These are phyloP conservation scores for Verticillium albo-atrum DNA, from an alignment of 2,329 filamentous ascomycete genomes.

Conservation along the genomic window DNA sequence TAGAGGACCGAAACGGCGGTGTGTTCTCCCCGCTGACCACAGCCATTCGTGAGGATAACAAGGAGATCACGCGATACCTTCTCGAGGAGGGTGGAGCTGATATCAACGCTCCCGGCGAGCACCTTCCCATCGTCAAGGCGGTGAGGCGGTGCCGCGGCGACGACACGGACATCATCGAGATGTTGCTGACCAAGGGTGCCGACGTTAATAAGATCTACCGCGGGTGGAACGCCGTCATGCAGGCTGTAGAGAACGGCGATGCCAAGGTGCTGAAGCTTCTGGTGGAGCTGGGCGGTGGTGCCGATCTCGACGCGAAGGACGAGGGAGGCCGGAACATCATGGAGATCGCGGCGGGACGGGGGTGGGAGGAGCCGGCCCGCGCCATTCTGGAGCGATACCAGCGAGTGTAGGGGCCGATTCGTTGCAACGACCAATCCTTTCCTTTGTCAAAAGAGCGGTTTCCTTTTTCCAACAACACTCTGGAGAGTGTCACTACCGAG, in stretches of 20 bases:
- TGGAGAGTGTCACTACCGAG: neutral
- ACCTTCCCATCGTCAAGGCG: conserved; percentile 67
- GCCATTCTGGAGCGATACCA: conserved; percentile 28
- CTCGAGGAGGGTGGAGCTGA: conserved; percentile 59
- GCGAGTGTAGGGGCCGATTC: neutral
- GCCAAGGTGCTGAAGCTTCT: conserved; percentile 47
- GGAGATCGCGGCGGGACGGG: conserved; percentile 53
- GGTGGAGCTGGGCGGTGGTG: conserved; percentile 34
- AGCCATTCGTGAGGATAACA: conserved; percentile 58
- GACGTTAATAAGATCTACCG: conserved; percentile 66
- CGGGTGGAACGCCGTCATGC: conserved; percentile 62
- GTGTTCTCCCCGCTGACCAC: conserved; percentile 68
- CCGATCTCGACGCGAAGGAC: conserved; percentile 48
- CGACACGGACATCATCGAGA: conserved; percentile 56
- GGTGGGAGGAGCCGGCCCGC: conserved; percentile 52
- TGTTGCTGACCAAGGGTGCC: conserved; percentile 59
- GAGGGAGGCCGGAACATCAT: conserved; percentile 49
- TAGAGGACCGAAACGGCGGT: conserved; percentile 68
- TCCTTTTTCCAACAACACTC: neutral
- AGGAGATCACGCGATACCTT: conserved; percentile 57
- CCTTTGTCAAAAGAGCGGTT: neutral
- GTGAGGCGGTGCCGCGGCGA: conserved; percentile 52
- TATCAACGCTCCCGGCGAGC: conserved; percentile 64
- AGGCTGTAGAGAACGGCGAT: conserved; percentile 62
- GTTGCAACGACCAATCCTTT: neutral